Conservation (phyloP, 768 basidiomycete species). For the Tricholoma furcatifolium region DNA sequence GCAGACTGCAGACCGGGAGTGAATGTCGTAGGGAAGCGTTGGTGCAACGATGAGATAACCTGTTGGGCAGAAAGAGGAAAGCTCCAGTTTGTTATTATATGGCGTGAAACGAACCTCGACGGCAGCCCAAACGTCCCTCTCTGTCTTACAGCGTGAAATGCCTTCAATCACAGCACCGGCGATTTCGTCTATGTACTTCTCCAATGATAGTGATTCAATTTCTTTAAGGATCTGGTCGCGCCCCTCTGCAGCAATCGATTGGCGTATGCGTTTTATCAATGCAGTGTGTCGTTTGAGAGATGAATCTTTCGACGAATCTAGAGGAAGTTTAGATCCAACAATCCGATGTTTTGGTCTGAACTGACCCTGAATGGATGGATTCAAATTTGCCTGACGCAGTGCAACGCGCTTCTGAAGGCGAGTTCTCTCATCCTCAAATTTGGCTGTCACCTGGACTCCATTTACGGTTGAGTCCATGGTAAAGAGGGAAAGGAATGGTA, state of each 20-base stretch:
- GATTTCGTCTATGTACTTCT: slow-evolving; percentile 96
- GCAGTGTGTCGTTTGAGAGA: slow-evolving; percentile 96
- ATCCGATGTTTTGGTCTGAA: not conserved
- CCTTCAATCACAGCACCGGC: slow-evolving; percentile 87
- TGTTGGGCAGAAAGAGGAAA: slow-evolving; percentile 28
- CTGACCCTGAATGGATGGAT: slow-evolving; percentile 48
- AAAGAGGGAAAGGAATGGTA: not conserved
- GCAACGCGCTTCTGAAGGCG: slow-evolving; percentile 57
- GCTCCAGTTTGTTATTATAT: not conserved
- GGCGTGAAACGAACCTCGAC: slow-evolving; percentile 68
- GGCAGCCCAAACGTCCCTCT: slow-evolving; percentile 88
- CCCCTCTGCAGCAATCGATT: slow-evolving; percentile 80
- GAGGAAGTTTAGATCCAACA: not conserved
- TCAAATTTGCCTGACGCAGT: slow-evolving; percentile 57
- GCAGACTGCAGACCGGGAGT: slow-evolving; percentile 66
- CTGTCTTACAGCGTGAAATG: slow-evolving; percentile 82
- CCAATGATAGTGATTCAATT: slow-evolving; percentile 83
- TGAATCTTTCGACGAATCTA: slow-evolving; percentile 83
- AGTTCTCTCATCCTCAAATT: slow-evolving; percentile 42
- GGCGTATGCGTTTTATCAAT: slow-evolving; percentile 89
- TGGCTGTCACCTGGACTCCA: slow-evolving; percentile 23
- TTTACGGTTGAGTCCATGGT: slow-evolving; percentile 31
- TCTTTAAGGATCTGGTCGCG: slow-evolving; percentile 90
- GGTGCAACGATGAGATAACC: slow-evolving; percentile 88
- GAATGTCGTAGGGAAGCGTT: slow-evolving; percentile 80